Evolutionary conservation across 208 protist genomes (phyloP).

Genomic region (Trypanosoma conorhini): DNA sequence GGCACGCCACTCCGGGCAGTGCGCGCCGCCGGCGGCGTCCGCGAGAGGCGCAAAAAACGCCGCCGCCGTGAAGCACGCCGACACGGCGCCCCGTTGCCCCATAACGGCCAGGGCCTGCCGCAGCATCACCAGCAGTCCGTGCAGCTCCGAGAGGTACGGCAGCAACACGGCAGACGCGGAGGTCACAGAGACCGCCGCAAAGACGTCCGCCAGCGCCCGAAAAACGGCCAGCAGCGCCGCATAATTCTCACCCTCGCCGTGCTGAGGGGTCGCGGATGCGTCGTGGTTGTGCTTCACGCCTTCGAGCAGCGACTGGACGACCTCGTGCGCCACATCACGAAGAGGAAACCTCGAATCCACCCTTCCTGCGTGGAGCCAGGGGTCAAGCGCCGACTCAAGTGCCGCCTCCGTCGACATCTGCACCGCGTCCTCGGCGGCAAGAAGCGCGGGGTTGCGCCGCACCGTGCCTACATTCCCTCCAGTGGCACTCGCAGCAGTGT

Average conservation of each 20-base stretch:
- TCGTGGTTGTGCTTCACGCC: neutral
- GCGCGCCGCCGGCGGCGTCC: neutral
- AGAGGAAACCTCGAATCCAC: conserved; percentile 1
- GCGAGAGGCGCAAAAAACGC: conserved; percentile 5
- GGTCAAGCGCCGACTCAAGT: conserved; percentile 23
- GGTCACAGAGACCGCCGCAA: neutral
- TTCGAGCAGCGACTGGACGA: conserved; percentile 1
- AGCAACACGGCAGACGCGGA: neutral
- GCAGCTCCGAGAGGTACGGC: conserved; percentile 17
- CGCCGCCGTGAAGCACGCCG: conserved; percentile 14
- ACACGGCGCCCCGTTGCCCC: conserved; percentile 26
- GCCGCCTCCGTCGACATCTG: conserved; percentile 13
- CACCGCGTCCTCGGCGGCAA: neutral
- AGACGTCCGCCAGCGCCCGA: conserved; percentile 11
- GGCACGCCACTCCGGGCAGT: conserved; percentile 20
- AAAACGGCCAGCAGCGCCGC: conserved; percentile 15
- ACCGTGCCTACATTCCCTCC: neutral
- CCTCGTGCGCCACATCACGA: conserved; percentile 16
- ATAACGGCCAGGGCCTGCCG: conserved; percentile 12
- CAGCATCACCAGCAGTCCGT: conserved; percentile 14
- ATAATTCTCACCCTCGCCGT: neutral
- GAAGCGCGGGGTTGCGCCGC: neutral
- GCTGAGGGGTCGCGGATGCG: neutral
- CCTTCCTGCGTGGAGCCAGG: conserved; percentile 9
- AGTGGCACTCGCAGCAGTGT: neutral